phyloP scores from a whole-genome alignment of 2,329 filamentous ascomycete genomes.

The Penicillium psychrosexuale region DNA sequence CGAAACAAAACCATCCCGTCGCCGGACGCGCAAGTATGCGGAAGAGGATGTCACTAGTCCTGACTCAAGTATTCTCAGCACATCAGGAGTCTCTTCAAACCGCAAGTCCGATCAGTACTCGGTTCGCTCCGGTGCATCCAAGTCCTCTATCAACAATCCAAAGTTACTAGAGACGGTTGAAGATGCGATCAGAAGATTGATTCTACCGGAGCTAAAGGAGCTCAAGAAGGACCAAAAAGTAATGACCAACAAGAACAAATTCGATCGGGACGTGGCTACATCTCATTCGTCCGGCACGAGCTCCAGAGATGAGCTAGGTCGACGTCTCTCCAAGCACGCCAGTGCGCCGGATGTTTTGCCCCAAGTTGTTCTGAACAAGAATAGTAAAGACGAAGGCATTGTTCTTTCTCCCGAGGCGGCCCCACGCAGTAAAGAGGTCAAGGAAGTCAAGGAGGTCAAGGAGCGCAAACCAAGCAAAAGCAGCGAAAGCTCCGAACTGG shows the following conservation, averaged over 20 bases:
- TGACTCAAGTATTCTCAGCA: conserved; percentile 61
- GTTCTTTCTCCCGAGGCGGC: conserved; percentile 54
- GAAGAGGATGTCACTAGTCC: conserved; percentile 55
- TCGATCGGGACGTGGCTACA: conserved; percentile 61
- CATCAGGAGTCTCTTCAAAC: conserved; percentile 54
- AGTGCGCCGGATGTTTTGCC: conserved; percentile 61
- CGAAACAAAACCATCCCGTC: conserved; percentile 46
- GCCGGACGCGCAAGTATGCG: conserved; percentile 50
- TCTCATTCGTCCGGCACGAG: conserved; percentile 57
- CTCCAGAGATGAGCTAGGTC: conserved; percentile 54
- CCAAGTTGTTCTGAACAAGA: conserved; percentile 58
- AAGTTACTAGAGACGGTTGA: conserved; percentile 88
- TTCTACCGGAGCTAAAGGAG: conserved; percentile 85
- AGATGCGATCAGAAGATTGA: conserved; percentile 84
- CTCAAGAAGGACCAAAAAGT: conserved; percentile 87
- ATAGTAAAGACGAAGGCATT: conserved; percentile 58
- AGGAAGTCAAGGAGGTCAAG: conserved; percentile 28
- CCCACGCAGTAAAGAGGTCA: conserved; percentile 48
- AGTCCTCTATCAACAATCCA: conserved; percentile 85
- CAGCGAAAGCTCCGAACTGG: conserved; percentile 48
- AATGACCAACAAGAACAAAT: conserved; percentile 66
- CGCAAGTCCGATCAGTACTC: conserved; percentile 58
- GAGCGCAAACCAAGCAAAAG: conserved; percentile 54
- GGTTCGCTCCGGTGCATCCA: conserved; percentile 57
- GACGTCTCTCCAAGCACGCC: conserved; percentile 58